phyloP scores from a whole-genome alignment of 257 asterid genomes.

The Eustoma russellianum region DNA sequence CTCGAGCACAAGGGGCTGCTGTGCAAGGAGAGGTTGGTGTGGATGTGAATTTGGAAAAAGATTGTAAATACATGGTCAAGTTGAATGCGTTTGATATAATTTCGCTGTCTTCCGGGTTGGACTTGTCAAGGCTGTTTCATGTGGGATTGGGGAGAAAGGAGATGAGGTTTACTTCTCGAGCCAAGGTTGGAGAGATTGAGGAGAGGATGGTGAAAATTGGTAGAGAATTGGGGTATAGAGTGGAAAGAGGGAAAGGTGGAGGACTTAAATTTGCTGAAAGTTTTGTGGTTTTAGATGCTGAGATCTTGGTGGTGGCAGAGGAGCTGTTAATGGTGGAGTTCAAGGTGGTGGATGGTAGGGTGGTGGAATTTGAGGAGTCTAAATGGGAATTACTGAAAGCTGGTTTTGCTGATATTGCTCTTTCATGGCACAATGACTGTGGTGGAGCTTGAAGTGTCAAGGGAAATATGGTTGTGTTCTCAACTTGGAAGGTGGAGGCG shows the following conservation, averaged over 20 bases:
- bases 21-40: neutral
- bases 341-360: slow-evolving; percentile 39
- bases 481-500: no score
- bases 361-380: slow-evolving; percentile 39
- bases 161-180: slow-evolving; percentile 49
- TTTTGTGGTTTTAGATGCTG: slow-evolving; percentile 34
- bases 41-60: slow-evolving; percentile 17
- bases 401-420: slow-evolving; percentile 42
- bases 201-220: slow-evolving; percentile 46
- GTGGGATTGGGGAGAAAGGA: slow-evolving; percentile 37
- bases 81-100: slow-evolving; percentile 80
- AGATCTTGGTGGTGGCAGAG: slow-evolving; percentile 41
- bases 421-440: slow-evolving; percentile 33
- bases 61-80: slow-evolving; percentile 14
- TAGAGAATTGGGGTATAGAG: slow-evolving; percentile 41
- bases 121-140: slow-evolving; percentile 63
- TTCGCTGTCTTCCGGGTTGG: slow-evolving; percentile 65
- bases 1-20: no score
- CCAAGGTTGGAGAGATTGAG: slow-evolving; percentile 39
- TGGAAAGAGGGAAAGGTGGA: slow-evolving; percentile 44
- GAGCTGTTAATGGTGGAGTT: slow-evolving; percentile 65
- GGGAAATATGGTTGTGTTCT: no score
- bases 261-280: slow-evolving; percentile 54
- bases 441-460: slow-evolving; percentile 19
- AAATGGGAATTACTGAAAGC: slow-evolving; percentile 60